Conservation (phyloP, 2,329 filamentous ascomycete genomes). For the Stylonectria norvegica region DNA sequence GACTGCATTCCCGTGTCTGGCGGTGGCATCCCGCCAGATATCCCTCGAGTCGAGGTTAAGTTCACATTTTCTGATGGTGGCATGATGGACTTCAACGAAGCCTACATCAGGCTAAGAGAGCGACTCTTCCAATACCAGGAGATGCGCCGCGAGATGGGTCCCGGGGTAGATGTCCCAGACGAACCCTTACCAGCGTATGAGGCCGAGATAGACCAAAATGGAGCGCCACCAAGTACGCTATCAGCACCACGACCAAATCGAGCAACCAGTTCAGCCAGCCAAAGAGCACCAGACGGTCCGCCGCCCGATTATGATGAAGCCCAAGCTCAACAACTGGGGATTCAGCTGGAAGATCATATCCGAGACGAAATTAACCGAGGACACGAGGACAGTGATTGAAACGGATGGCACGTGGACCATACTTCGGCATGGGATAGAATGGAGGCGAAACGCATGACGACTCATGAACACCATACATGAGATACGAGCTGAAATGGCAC, state of each 20-base stretch:
- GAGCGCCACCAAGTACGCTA: constrained; percentile 21
- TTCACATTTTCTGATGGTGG: constrained; percentile 92
- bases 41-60: constrained; percentile 73
- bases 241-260: constrained; percentile 27
- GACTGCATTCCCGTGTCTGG: constrained; percentile 75
- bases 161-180: constrained; percentile 64
- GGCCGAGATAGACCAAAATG: constrained; percentile 40
- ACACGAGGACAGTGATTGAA: constrained; percentile 24
- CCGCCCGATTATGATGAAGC: constrained; percentile 91
- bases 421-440: too few relatives aligned
- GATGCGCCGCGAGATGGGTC: constrained; percentile 65
- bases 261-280: constrained; percentile 37
- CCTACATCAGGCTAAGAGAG: constrained; percentile 81
- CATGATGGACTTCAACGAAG: constrained; percentile 84
- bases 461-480: too few relatives aligned
- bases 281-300: constrained; percentile 63
- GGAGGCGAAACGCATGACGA: too few relatives aligned
- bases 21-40: constrained; percentile 73
- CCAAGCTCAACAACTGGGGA: constrained; percentile 65
- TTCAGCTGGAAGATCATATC: constrained; percentile 64
- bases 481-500: too few relatives aligned
- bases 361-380: constrained; percentile 68
- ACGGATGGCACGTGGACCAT: constrained; percentile 21
- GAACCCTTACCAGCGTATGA: constrained; percentile 90
- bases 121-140: constrained; percentile 77